Base-by-base conservation (phyloP, 2,329 filamentous ascomycete species). In the Drechslerella dactyloides region DNA sequence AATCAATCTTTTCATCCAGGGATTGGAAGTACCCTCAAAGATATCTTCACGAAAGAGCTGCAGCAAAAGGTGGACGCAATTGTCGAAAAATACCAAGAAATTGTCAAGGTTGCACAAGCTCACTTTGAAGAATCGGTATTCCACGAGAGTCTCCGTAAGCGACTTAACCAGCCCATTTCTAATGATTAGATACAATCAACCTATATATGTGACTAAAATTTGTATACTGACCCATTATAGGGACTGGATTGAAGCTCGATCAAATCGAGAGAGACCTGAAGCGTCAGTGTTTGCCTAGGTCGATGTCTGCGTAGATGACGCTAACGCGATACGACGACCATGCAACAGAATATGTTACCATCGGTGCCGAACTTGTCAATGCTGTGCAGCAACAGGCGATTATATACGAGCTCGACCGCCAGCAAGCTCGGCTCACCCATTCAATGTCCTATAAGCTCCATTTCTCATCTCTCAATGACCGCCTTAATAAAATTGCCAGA, bases 121-220 rank as follows among this genome's bases (percentile, higher is more conserved):
- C 64, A 69, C 10, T 69, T 69, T 44, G 62, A 65, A 35, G 62
- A 65, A 7, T 65, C 53, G 1, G 54, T 65, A 0, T 35, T 65
- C 23, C 62, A 65, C 35, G 62, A 65, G 33, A 53, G 30, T 19
- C 23, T 65, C 1, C 40, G 62, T 65, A 53, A 52, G 53, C 2
- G 15, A 46, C 23, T 33, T 33, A 33, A 33, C 8, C 19, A 51
- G 19, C 7, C 4, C 4, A 17, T 51, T 23, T 13, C 46, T 27
- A 2, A 21, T 10, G 19, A 3, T 13, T 11, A 27, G 6, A 4
- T 21, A 19, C 19, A 7, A 51, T n/a, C 46, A 21, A n/a, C 21
- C 27, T 11, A 37, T 2, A n/a, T n/a, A 23, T 33, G 17, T 35
- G 55, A 19, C 13, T 15, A 21, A 15, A 17, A 24, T 7, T 44